phyloP scores from a whole-genome alignment of 2,329 filamentous ascomycete genomes.

The Cladosporium sp. region DNA sequence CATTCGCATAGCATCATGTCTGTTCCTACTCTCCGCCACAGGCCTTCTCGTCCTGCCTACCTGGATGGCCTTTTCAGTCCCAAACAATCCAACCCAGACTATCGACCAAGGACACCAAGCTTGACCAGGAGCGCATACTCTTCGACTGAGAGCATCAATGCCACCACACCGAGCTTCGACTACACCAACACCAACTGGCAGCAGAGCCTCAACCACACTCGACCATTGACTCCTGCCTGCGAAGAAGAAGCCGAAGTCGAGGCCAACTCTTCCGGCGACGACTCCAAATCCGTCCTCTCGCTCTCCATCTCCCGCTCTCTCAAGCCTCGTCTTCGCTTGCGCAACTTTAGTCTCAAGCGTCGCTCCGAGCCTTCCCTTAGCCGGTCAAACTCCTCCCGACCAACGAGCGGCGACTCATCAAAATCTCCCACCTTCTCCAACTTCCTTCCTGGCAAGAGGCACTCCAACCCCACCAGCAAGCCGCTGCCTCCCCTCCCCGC shows the following conservation, averaged over 20 bases:
- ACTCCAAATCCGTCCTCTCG: constrained; percentile 17
- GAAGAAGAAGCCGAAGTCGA: constrained; percentile 16
- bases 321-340: constrained; percentile 8
- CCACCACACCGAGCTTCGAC: constrained; percentile 17
- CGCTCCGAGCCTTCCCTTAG: neutral
- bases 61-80: constrained; percentile 26
- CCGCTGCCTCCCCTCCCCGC: constrained; percentile 13
- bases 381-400: constrained; percentile 4
- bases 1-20: neutral
- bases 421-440: neutral
- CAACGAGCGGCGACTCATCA: neutral
- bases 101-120: constrained; percentile 13
- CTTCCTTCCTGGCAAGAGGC: constrained; percentile 3
- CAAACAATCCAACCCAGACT: constrained; percentile 12
- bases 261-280: constrained; percentile 16
- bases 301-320: constrained; percentile 4
- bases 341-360: constrained; percentile 6
- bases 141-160: constrained; percentile 24
- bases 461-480: constrained; percentile 11
- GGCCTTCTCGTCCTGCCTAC: constrained; percentile 23
- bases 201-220: constrained; percentile 13
- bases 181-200: constrained; percentile 18
- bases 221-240: constrained; percentile 23
- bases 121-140: constrained; percentile 20
- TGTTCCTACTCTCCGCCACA: constrained; percentile 1